Evolutionary conservation across 140 eudicot genomes (phyloP).

Genomic region (Anethum foeniculum): DNA sequence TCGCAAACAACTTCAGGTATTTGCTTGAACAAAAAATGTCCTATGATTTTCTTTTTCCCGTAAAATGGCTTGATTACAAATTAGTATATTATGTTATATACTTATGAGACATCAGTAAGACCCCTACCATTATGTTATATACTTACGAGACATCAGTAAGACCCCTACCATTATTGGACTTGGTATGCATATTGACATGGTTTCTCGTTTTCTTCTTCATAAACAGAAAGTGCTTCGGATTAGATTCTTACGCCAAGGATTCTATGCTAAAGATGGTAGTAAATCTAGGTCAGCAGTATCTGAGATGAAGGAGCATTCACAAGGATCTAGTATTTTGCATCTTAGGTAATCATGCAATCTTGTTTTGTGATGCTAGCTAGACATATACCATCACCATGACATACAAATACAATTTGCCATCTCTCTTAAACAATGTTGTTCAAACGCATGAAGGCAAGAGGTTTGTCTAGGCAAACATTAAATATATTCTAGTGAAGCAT

Average conservation of each 20-base stretch:
- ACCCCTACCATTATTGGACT: not conserved
- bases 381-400: not conserved
- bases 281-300: constrained; percentile 14
- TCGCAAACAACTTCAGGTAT: constrained; percentile 60
- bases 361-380: not conserved
- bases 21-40: not conserved
- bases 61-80: not conserved
- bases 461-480: not conserved
- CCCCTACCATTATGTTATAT: not conserved
- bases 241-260: constrained; percentile 38
- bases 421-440: not conserved
- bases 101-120: not conserved
- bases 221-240: constrained; percentile 51
- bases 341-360: constrained; percentile 25
- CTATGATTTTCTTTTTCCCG: not conserved
- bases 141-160: not conserved
- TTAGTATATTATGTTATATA: not conserved
- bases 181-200: not conserved
- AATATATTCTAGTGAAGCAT: no score
- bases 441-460: not conserved
- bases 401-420: not conserved
- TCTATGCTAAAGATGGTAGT: constrained; percentile 23
- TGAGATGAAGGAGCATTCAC: constrained; percentile 9
- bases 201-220: not conserved
- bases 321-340: constrained; percentile 27